Evolutionary conservation across 2,329 filamentous ascomycete genomes (phyloP), one percentile per base, ranked within the genome.

Genomic region (Hysterium pulicare): DNA sequence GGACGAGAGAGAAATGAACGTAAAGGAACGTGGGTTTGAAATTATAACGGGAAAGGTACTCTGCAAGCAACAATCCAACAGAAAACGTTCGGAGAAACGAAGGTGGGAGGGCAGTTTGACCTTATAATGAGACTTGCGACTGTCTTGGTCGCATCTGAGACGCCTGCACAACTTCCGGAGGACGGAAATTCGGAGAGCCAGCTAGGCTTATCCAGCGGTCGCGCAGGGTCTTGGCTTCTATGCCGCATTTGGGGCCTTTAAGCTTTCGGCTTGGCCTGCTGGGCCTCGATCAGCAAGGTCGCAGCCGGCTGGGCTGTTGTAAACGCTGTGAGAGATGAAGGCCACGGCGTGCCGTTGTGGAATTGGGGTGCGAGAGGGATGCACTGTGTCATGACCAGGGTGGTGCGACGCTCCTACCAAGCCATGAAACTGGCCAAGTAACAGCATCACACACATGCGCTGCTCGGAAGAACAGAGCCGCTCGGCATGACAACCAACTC

Each of bases 1-100:
- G 64, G 64, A 67, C 63, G 13, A 47, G 51, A 51, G 52, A 58
- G 57, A 64, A 61, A 50, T 48, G 53, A 60, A 65, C 38, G 57
- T 41, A 30, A 41, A 35, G 22, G 30, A 32, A 7, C 9, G 37
- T 32, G 11, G 26, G 16, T 8, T 16, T 39, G 41, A 39, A 39
- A n/a, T n/a, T n/a, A n/a, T 22, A 26, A 39, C 8, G 15, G 53
- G 54, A 52, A 57, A 49, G 41, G 47, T 41, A 40, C 52, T 57
- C 57, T 61, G 61, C 53, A 53, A 51, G 59, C 50, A 55, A 58
- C 60, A 63, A 46, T 59, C 47, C 58, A 58, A 58, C 61, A 62
- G 57, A 67, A 66, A 63, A 61, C 59, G 51, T 47, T 48, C 48
- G 47, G 51, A 49, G 46, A 55, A 64, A 64, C 30, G 17, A 33